A percentile compares a stretch with the other conserved stretches of the same genome.
These are phyloP conservation scores for Xerophyta viscosa DNA, from an alignment of 106 monocot species.

Conservation along the genomic window DNA sequence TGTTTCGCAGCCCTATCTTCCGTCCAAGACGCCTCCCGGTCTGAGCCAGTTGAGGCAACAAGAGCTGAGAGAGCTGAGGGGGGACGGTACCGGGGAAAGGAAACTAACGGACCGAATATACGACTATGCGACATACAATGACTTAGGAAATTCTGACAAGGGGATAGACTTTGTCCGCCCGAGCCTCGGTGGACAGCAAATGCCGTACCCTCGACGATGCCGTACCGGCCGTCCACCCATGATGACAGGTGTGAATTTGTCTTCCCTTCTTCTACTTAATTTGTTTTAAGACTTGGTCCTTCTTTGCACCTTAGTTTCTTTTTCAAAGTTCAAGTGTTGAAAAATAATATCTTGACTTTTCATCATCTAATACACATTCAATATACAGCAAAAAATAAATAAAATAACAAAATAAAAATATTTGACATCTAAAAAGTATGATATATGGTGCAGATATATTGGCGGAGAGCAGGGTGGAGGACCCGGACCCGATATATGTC, in stretches of 20 bases:
- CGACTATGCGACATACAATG: conserved; percentile 60
- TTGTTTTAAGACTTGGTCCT: no score
- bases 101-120: conserved; percentile 51
- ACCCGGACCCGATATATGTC: conserved; percentile 55
- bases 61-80: conserved; percentile 65
- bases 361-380: no score
- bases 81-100: conserved; percentile 61
- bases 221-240: conserved; percentile 53
- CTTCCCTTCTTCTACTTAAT: no score
- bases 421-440: no score
- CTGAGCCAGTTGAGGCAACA: conserved; percentile 45
- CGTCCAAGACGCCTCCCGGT: conserved; percentile 71
- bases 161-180: conserved; percentile 47
- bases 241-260: conserved; percentile 50
- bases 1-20: conserved; percentile 66
- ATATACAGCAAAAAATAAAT: no score
- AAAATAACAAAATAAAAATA: no score
- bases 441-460: conserved; percentile 40
- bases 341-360: no score
- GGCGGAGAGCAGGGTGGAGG: conserved; percentile 50
- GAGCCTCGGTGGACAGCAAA: conserved; percentile 27
- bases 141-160: conserved; percentile 64
- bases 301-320: no score
- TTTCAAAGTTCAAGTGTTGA: no score
- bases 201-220: conserved; percentile 61